A percentile compares a stretch with the other conserved stretches of the same genome.
These are phyloP conservation scores for Polyporus arcularius DNA, from an alignment of 768 basidiomycete species.

Conservation along the genomic window DNA sequence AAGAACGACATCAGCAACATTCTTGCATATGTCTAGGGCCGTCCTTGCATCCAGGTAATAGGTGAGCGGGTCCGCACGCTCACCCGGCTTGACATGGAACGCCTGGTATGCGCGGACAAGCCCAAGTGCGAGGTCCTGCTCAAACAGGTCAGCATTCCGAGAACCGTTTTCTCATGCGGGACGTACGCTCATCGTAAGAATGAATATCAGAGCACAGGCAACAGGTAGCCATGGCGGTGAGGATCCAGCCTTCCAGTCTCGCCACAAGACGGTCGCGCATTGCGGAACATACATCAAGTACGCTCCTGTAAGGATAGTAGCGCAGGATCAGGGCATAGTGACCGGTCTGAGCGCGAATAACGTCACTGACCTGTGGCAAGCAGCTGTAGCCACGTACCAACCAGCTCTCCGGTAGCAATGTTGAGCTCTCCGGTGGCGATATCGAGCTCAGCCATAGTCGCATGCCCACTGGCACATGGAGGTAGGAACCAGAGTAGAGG, in stretches of 20 bases:
- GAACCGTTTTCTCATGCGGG: neutral
- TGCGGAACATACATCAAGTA: neutral
- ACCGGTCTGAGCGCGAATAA: no score
- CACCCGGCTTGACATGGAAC: neutral
- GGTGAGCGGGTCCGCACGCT: neutral
- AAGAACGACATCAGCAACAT: neutral
- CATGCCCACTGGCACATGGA: no score
- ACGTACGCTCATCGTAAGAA: neutral
- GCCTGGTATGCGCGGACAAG: neutral
- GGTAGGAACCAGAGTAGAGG: no score
- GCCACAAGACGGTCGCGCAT: neutral
- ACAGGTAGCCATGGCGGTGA: neutral
- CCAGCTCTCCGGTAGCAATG: no score
- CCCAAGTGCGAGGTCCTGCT: neutral
- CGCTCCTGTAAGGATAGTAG: neutral
- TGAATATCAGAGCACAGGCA: neutral
- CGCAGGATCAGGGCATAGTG: no score
- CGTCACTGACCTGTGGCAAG: no score
- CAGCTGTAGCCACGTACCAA: no score
- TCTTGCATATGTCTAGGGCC: neutral
- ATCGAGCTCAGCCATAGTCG: no score
- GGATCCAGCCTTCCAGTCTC: neutral
- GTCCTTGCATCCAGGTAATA: neutral
- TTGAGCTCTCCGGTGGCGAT: no score
- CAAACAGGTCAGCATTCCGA: neutral